These are phyloP conservation scores for Zoysia japonica DNA, from an alignment of 176 grass and related monocot species.

Conservation along the genomic window DNA sequence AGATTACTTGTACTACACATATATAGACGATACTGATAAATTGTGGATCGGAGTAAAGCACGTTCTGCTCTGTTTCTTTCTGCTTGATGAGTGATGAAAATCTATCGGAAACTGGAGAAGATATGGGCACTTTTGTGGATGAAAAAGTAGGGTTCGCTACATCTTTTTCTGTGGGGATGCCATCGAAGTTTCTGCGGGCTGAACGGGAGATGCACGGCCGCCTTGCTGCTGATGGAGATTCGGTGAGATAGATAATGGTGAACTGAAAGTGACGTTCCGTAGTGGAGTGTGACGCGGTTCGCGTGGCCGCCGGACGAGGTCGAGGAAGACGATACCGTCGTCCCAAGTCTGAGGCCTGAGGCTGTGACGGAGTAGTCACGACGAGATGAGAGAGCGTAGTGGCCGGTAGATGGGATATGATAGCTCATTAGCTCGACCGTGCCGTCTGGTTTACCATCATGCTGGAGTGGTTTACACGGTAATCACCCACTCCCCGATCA, in stretches of 20 bases:
- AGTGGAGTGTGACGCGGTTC: slow-evolving; percentile 38
- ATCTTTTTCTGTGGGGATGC: no score
- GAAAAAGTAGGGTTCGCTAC: no score
- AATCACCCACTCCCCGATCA: not conserved
- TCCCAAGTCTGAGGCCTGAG: not conserved
- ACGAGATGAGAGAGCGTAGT: not conserved
- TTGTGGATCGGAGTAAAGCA: no score
- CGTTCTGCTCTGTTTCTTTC: not conserved
- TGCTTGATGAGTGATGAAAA: not conserved
- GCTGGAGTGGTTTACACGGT: slow-evolving; percentile 28
- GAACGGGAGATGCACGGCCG: not conserved
- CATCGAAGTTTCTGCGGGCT: not conserved
- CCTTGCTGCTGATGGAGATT: not conserved
- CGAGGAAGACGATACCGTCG: slow-evolving; percentile 9
- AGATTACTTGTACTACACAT: not conserved
- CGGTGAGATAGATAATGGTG: not conserved
- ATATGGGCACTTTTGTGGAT: not conserved
- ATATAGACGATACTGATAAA: no score
- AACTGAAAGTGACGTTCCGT: not conserved
- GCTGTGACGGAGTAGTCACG: not conserved
- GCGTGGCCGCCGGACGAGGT: not conserved
- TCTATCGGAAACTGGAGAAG: not conserved
- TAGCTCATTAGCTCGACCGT: not conserved
- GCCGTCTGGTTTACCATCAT: slow-evolving; percentile 7
- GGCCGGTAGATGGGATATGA: not conserved